Evolutionary conservation across 371 early-diverging fungal species (phyloP), one percentile per base, ranked within the genome.

Genomic region (Lichtheimia ramosa): DNA sequence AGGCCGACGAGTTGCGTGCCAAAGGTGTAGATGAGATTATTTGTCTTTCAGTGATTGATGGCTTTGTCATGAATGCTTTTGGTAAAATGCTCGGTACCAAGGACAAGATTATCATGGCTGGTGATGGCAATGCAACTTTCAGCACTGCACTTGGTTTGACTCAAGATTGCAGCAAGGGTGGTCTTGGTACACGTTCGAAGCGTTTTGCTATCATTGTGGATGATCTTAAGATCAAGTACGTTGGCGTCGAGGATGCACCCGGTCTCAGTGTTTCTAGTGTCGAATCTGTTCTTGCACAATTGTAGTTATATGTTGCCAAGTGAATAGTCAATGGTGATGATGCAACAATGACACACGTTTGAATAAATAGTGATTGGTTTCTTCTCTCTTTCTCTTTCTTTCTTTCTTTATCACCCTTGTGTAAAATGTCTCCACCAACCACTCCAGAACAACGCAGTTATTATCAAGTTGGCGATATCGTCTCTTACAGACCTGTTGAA

Each of bases 31-130:
- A 86, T 55, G 74, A 77, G 21, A 78, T 92, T 28, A 78, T 86
- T 16, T 86, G 86, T 65, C 58, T 86, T 48, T 72, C 86, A n/a
- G 71, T 76, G 14, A 75, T 75, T 55, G 89, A 89, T 71, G 83
- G 73, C 27, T 87, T 86, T 64, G 90, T 92, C 48, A 84, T 89
- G 88, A 78, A 88, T 69, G 92, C 91, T 12, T 92, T 90, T 81
- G 92, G 88, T 41, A 83, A 87, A 69, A 72, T 75, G 55, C 65
- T 70, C 27, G 75, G 74, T 10, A 81, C 76, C 62, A 81, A 83
- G 28, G 76, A 82, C 65, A 82, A 83, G 71, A 71, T 88, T 61
- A 70, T 88, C 58, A 90, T 92, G 90, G 84, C 85, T 41, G 83
- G 89, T 39, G 91, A 91, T 54, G 89, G 68, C 39, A 73, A 83